Conservation (phyloP, 2,329 filamentous ascomycete species). For the Akanthomyces lecanii region DNA sequence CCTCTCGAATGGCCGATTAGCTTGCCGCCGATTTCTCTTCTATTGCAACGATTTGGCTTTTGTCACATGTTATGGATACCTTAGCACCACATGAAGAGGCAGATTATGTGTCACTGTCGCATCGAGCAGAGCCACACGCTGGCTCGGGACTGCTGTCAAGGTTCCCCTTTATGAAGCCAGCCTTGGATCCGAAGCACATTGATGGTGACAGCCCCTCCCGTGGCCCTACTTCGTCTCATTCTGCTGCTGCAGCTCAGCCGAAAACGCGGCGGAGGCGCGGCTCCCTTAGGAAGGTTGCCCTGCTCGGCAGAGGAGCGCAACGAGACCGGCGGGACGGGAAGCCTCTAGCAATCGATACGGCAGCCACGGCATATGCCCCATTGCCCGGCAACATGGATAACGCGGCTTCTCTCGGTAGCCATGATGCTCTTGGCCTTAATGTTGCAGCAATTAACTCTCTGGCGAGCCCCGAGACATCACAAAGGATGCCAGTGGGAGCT, state of each 20-base stretch:
- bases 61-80: background rate
- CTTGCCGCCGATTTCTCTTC: background rate
- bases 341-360: conserved; percentile 40
- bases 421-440: conserved; percentile 42
- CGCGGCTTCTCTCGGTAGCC: conserved; percentile 15
- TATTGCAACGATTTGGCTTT: background rate
- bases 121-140: background rate
- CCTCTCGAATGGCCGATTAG: background rate
- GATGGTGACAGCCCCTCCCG: conserved; percentile 25
- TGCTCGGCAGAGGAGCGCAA: conserved; percentile 70
- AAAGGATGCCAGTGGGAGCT: too few species aligned
- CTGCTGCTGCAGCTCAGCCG: conserved; percentile 34
- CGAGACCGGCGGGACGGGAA: conserved; percentile 54
- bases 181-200: conserved; percentile 28
- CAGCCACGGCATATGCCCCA: conserved; percentile 23
- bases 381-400: background rate
- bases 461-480: background rate
- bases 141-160: conserved; percentile 62
- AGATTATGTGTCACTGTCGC: background rate
- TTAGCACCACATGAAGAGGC: background rate
- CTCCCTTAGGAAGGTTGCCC: conserved; percentile 80
- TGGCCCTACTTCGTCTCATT: background rate
- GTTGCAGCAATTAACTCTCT: conserved; percentile 34
- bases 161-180: conserved; percentile 61
- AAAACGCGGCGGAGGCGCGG: conserved; percentile 68